These are phyloP conservation scores for Colletotrichum sp. DNA, from an alignment of 2,329 filamentous ascomycete species.

Conservation along the genomic window DNA sequence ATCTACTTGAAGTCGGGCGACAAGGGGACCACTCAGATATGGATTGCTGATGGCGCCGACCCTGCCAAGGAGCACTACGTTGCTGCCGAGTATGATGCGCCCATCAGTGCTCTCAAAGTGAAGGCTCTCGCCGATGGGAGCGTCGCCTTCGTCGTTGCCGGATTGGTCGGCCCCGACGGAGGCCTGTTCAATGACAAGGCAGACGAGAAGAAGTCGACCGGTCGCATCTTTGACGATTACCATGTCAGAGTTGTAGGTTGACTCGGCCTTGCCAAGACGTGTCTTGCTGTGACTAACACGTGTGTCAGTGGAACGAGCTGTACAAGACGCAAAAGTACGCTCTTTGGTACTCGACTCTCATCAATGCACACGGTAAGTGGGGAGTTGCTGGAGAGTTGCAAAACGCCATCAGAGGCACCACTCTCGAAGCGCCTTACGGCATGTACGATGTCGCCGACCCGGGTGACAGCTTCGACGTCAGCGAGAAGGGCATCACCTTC, in stretches of 20 bases:
- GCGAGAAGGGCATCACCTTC: slow-evolving; percentile 38
- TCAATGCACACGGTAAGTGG: slow-evolving; percentile 33
- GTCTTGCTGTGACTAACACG: background rate
- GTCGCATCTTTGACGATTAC: slow-evolving; percentile 37
- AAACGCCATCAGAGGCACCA: slow-evolving; percentile 35
- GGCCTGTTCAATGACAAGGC: slow-evolving; percentile 35
- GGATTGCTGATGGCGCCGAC: slow-evolving; percentile 29
- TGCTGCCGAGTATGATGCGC: slow-evolving; percentile 35
- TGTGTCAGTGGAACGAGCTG: slow-evolving; percentile 35
- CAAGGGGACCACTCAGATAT: slow-evolving; percentile 35
- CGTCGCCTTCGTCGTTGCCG: slow-evolving; percentile 40
- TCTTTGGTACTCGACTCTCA: slow-evolving; percentile 44
- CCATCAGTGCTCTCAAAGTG: slow-evolving; percentile 37
- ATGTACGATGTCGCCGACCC: slow-evolving; percentile 29
- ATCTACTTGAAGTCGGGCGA: slow-evolving; percentile 34
- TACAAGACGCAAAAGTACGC: slow-evolving; percentile 33
- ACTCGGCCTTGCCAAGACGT: background rate
- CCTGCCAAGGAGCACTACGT: slow-evolving; percentile 26
- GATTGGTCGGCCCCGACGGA: slow-evolving; percentile 34
- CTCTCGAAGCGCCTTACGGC: slow-evolving; percentile 35
- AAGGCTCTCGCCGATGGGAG: slow-evolving; percentile 35
- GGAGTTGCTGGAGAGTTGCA: slow-evolving; percentile 30
- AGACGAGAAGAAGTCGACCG: slow-evolving; percentile 29
- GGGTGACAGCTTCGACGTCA: slow-evolving; percentile 35
- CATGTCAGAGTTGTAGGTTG: slow-evolving; percentile 36